Percentiles rank a stretch among this genome's conserved stretches.
Conservation (phyloP, 2,329 filamentous ascomycete species). For the Mycosphaerella arachidis region DNA sequence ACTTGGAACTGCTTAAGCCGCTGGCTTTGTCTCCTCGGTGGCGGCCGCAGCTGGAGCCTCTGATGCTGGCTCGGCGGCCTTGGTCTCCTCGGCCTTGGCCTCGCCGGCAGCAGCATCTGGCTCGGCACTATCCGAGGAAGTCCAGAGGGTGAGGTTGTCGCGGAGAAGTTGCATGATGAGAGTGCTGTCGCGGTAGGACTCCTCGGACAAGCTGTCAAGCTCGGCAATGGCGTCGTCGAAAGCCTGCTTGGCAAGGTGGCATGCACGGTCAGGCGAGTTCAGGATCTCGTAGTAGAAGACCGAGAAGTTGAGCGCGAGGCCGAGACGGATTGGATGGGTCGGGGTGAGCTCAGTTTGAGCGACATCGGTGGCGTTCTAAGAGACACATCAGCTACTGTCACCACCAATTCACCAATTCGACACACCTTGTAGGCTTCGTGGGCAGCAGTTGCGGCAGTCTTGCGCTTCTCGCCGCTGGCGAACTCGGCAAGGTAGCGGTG, state of each 20-base stretch:
- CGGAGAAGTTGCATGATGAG: conserved; percentile 99
- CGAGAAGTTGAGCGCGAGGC: conserved; percentile 97
- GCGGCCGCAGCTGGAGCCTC: conserved; percentile 44
- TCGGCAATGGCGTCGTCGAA: conserved; percentile 98
- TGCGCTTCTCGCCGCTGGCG: conserved; percentile 86
- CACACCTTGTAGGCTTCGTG: conserved; percentile 96
- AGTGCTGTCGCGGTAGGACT: conserved; percentile 98
- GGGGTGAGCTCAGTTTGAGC: conserved; percentile 96
- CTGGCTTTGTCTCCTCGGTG: conserved; percentile 25
- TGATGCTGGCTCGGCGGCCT: conserved; percentile 38
- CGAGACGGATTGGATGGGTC: conserved; percentile 96
- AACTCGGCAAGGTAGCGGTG: conserved; percentile 95
- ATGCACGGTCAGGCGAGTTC: conserved; percentile 95
- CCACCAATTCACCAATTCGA: background rate
- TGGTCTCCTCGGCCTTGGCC: conserved; percentile 47
- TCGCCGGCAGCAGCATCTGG: conserved; percentile 57
- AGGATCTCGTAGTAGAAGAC: conserved; percentile 99
- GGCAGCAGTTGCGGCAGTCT: conserved; percentile 77
- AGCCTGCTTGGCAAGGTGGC: conserved; percentile 97
- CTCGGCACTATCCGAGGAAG: conserved; percentile 84
- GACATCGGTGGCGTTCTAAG: conserved; percentile 90
- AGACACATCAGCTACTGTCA: conserved; percentile 19
- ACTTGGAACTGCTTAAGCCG: conserved; percentile 16
- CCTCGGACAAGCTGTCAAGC: conserved; percentile 95
- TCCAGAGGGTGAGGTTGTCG: conserved; percentile 98